Conservation (phyloP, 352 stramenopile species). For the Phytophthora litchii region DNA sequence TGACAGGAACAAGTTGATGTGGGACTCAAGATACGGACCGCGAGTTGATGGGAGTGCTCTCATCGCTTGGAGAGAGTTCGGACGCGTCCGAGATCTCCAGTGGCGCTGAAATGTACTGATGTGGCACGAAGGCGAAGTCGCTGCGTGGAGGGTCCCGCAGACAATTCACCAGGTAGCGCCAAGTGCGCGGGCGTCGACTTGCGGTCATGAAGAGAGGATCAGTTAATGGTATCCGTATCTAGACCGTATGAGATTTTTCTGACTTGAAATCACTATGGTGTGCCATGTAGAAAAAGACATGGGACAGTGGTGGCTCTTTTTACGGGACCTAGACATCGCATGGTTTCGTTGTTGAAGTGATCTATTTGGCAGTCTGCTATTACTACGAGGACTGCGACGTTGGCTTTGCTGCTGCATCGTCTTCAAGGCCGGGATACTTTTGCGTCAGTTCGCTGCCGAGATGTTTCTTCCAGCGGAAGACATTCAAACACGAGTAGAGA, state of each 20-base stretch:
- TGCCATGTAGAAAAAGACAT: background rate
- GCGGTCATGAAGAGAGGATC: slow-evolving; percentile 9
- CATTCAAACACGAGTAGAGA: slow-evolving; percentile 64
- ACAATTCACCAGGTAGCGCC: slow-evolving; percentile 69
- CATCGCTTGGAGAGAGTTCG: slow-evolving; percentile 49
- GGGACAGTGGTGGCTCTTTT: background rate
- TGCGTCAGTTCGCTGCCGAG: slow-evolving; percentile 78
- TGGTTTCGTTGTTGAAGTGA: slow-evolving; percentile 2
- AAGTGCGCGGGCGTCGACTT: slow-evolving; percentile 36
- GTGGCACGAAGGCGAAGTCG: slow-evolving; percentile 84
- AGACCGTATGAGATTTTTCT: background rate
- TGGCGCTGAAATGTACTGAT: slow-evolving; percentile 76
- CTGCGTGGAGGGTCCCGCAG: slow-evolving; percentile 71
- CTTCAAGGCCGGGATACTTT: slow-evolving; percentile 52
- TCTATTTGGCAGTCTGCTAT: slow-evolving; percentile 7
- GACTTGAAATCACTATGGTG: slow-evolving; percentile 1
- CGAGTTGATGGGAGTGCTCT: slow-evolving; percentile 76
- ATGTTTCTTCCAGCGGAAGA: slow-evolving; percentile 83
- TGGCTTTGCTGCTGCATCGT: slow-evolving; percentile 14
- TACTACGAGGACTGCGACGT: slow-evolving; percentile 3
- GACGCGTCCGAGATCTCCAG: slow-evolving; percentile 39
- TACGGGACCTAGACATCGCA: slow-evolving; percentile 1
- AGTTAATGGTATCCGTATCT: background rate
- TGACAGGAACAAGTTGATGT: slow-evolving; percentile 10
- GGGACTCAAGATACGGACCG: slow-evolving; percentile 14